phyloP scores from a whole-genome alignment of 228 moss, liverwort and hornwort genomes.

The Sphagnum magellanicum region DNA sequence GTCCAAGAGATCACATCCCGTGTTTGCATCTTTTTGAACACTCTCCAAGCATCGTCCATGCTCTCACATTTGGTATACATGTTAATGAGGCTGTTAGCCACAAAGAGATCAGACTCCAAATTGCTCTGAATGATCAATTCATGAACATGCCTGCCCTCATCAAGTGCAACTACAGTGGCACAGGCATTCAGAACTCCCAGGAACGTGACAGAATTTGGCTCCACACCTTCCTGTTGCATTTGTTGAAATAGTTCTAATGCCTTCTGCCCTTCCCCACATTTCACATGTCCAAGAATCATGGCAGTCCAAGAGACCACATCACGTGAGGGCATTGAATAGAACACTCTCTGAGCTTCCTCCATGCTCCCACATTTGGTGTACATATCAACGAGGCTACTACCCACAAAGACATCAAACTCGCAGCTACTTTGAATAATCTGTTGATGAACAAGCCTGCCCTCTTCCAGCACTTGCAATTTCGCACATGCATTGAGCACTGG shows the following conservation, averaged over 20 bases:
- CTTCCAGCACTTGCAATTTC: not conserved
- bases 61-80: not conserved
- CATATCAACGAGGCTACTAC: conserved; percentile 4
- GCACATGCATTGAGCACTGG: not conserved
- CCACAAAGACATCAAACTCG: not conserved
- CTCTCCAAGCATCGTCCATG: not conserved
- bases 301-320: conserved; percentile 7
- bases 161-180: not conserved
- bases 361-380: conserved; percentile 8
- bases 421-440: not conserved
- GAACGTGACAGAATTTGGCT: conserved; percentile 1
- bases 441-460: conserved; percentile 4
- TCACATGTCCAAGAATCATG: conserved; percentile 7
- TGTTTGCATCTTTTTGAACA: not conserved
- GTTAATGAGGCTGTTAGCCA: not conserved
- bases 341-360: conserved; percentile 1
- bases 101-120: not conserved
- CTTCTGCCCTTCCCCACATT: not conserved
- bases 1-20: not conserved
- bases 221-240: conserved; percentile 1
- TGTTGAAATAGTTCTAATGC: not conserved
- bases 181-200: conserved; percentile 2
- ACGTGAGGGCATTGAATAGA: conserved; percentile 1
- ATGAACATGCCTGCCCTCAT: not conserved
- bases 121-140: not conserved